A percentile compares a stretch with the other conserved stretches of the same genome.
These are phyloP conservation scores for Monilinia laxa DNA, from an alignment of 2,329 filamentous ascomycete species.

Conservation along the genomic window DNA sequence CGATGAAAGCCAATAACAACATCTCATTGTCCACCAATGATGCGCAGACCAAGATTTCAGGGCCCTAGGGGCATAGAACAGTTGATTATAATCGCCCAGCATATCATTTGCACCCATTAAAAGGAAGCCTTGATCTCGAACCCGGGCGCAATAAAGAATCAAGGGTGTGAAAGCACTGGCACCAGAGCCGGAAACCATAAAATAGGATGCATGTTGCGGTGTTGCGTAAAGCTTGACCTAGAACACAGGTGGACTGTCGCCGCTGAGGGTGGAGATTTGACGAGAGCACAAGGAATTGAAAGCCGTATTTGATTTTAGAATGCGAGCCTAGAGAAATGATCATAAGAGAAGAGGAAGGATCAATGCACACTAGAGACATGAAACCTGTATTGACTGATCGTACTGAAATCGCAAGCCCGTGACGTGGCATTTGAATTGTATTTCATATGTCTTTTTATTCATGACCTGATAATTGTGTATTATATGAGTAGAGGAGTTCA, in stretches of 20 bases:
- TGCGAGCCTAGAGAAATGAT: background rate
- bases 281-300: background rate
- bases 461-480: background rate
- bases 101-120: background rate
- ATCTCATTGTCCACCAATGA: background rate
- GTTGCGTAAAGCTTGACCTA: background rate
- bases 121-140: background rate
- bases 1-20: background rate
- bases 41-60: background rate
- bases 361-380: background rate
- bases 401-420: background rate
- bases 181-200: too few relatives aligned
- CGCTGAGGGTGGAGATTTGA: background rate
- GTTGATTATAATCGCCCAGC: too few relatives aligned
- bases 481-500: conserved; percentile 19
- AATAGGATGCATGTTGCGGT: background rate
- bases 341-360: background rate
- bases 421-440: background rate
- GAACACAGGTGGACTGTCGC: background rate
- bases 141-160: too few relatives aligned
- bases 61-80: too few relatives aligned
- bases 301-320: background rate
- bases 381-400: background rate
- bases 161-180: too few relatives aligned
- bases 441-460: background rate